Conservation (phyloP, 495 filamentous ascomycete species). For the Lasiosphaeria miniovina region DNA sequence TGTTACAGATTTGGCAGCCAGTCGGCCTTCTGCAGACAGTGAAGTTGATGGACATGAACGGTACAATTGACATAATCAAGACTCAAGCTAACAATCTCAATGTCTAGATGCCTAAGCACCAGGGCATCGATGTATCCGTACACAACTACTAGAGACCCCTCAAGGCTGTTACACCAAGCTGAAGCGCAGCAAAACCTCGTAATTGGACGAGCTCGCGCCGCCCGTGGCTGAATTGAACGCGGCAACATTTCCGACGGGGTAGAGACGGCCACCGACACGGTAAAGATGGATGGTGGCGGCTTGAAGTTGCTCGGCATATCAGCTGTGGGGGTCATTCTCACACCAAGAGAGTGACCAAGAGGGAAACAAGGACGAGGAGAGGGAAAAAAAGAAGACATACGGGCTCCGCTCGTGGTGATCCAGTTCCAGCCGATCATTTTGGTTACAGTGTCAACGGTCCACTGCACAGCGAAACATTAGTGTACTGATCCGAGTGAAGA, state of each 20-base stretch:
- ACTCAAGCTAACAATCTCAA: too few species aligned
- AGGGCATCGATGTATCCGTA: too few species aligned
- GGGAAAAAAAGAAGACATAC: conserved; percentile 7
- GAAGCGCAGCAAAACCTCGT: conserved; percentile 8
- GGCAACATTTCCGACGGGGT: conserved; percentile 13
- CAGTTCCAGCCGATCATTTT: conserved; percentile 10
- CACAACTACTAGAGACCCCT: too few species aligned
- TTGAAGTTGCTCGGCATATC: neutral
- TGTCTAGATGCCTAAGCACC: too few species aligned
- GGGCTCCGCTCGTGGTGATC: conserved; percentile 7
- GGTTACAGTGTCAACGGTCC: conserved; percentile 12
- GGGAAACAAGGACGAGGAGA: too few species aligned
- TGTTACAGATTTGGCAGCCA: too few species aligned
- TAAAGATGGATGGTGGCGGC: conserved; percentile 1
- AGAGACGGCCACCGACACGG: conserved; percentile 12
- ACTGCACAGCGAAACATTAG: conserved; percentile 1
- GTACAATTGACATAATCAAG: too few species aligned
- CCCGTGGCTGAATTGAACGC: conserved; percentile 11
- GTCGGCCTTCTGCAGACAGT: too few species aligned
- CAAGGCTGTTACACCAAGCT: too few species aligned
- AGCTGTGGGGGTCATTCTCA: too few species aligned
- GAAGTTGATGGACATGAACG: too few species aligned
- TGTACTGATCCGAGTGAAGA: neutral
- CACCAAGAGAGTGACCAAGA: too few species aligned
- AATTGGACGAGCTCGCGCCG: conserved; percentile 3